Evolutionary conservation across 2,329 filamentous ascomycete species (phyloP), one percentile per base, ranked within the genome.

Genomic region (Sporothrix humicola): DNA sequence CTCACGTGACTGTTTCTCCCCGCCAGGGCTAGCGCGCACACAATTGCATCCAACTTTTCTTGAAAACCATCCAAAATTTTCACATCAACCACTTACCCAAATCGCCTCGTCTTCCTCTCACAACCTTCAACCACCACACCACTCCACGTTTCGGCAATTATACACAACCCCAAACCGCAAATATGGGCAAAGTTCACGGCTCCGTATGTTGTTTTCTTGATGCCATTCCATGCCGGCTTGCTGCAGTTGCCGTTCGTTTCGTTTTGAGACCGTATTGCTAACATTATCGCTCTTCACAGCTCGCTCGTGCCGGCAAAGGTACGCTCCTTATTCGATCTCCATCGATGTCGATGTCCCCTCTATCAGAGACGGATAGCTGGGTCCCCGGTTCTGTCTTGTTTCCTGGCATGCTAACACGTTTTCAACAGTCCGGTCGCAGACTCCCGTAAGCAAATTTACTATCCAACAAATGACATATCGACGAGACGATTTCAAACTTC

Each of bases 291-390:
- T 56, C 17, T 58, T 12, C 58, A 13, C 71, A 77, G 76, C 76
- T 77, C 75, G 76, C 76, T 66, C 76, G 76, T 76, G 76, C 76
- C 88, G 94, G 94, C 89, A 97, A 97, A 90, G 94, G 97, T 91
- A 97, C 97, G 92, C 94, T 50, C 31, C n/a, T 52, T 31, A 37
- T 93, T 87, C 92, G 94, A 86, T 94, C 94, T 61, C 81, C 52
- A 92, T 92, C 82, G 94, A 95, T 90, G 92, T 93, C 71, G 17
- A 48, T 12, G 42, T 31, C 17, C 9, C 6, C 9, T 20, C 31
- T 42, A 7, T 2, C 44, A 37, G 4, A 68, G 31, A 48, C n/a
- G 26, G 37, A 48, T 50, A 37, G 37, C 31, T n/a, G 48, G 20
- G 31, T 42, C 26, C 10, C 9, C 46, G 13, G 61, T 23, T 17